Conservation (phyloP, 331 rosid species). For the Spiraea crenata region DNA sequence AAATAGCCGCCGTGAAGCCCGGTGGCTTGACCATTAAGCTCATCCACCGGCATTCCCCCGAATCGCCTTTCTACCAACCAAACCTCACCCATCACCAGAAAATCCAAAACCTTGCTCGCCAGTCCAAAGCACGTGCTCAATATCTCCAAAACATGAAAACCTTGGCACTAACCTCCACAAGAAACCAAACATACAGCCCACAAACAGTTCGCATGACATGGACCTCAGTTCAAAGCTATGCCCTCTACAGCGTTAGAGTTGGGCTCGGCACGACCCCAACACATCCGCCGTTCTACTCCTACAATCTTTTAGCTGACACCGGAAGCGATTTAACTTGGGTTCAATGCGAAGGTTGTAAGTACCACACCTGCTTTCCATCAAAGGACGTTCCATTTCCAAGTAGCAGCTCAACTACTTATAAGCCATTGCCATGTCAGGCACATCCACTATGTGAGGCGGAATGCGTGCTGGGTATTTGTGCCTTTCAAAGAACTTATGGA, state of each 20-base stretch:
- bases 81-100: neutral
- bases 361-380: neutral
- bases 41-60: neutral
- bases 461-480: neutral
- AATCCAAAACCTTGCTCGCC: neutral
- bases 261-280: constrained; percentile 7
- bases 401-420: neutral
- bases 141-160: neutral
- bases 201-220: neutral
- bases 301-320: neutral
- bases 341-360: neutral
- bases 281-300: neutral
- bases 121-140: neutral
- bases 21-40: constrained; percentile 7
- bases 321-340: constrained; percentile 6
- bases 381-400: neutral
- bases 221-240: neutral
- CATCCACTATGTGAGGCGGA: neutral
- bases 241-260: neutral
- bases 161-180: neutral
- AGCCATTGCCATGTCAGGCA: neutral
- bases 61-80: constrained; percentile 12
- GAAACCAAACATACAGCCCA: neutral
- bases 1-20: neutral
- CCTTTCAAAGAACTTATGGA: neutral